Base-by-base conservation (phyloP, 345 rosid species). In the Noccaea bulbosa region DNA sequence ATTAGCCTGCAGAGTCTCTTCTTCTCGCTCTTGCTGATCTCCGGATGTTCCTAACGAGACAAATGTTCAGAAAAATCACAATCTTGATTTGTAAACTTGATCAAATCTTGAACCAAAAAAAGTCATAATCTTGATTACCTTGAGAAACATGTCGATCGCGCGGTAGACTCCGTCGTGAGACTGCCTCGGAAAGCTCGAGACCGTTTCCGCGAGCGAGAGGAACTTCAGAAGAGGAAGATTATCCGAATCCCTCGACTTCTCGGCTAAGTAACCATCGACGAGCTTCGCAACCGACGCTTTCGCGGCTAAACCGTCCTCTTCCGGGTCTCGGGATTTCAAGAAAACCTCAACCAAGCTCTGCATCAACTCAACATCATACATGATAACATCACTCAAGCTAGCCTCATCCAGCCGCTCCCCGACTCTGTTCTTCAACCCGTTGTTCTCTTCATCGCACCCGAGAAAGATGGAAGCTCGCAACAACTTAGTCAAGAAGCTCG, bases 1-100 rank as follows among this genome's bases (percentile, higher is more conserved):
- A 92, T 82, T 59, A 92, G 73, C 66, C 80, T 81, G 82, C 98
- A 92, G 17, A 90, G 73, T 65, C 81, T 83, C 83, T 90, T 89
- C 82, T 82, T 87, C 70, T 92, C 96, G 24, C 91, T 78, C 74
- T 88, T 86, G 67, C 62, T 77, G 35, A 83, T 73, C 74, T 84
- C 87, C 3, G 91, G 85, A 77, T 88, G 88, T 61, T 79, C 88
- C 95, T 86, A 72, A 2, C 59, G 4, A 50, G 9, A 48, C 4
- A 27, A 3, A 27, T 27, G 30, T 27, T 27, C 4, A 27, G 14
- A 7, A 5, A 6, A 11, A 34, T 3, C 48, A 39, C 9, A 73
- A 30, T 17, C 65, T 27, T 64, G 57, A 37, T 64, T 37, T 55
- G 37, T 30, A 7, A 7, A 55, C 45, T 41, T 40, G 16, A 32